phyloP scores from a whole-genome alignment of 768 basidiomycete species.

The Mycena latifolia region DNA sequence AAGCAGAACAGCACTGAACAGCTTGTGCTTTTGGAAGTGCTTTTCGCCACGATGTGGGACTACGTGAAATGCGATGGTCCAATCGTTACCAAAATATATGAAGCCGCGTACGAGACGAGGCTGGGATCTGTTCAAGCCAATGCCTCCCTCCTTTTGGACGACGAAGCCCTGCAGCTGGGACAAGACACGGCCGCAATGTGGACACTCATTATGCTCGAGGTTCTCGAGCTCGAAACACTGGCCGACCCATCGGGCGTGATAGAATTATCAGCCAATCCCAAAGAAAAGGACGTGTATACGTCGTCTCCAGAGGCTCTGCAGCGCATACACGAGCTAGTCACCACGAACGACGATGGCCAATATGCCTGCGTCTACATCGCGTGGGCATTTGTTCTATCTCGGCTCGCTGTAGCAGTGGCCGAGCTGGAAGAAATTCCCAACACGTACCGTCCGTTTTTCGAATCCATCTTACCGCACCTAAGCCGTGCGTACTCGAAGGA shows the following conservation, averaged over 20 bases:
- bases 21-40: constrained; percentile 82
- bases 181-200: constrained; percentile 81
- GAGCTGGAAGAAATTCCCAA: constrained; percentile 65
- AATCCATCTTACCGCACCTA: constrained; percentile 58
- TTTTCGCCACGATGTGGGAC: constrained; percentile 92
- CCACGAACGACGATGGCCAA: constrained; percentile 69
- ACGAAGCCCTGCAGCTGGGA: constrained; percentile 74
- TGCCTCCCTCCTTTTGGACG: constrained; percentile 76
- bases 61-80: constrained; percentile 75
- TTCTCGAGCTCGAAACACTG: constrained; percentile 82
- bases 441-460: constrained; percentile 68
- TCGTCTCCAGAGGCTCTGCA: constrained; percentile 73
- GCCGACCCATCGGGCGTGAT: constrained; percentile 61
- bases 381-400: constrained; percentile 88
- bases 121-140: constrained; percentile 77
- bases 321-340: constrained; percentile 76
- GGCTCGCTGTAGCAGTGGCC: constrained; percentile 61
- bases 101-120: constrained; percentile 71
- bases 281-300: constrained; percentile 65
- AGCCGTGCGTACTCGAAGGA: constrained; percentile 66
- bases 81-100: constrained; percentile 72
- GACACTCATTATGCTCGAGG: constrained; percentile 84
- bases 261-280: constrained; percentile 65
- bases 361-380: constrained; percentile 80
- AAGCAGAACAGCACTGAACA: constrained; percentile 86